phyloP scores from a whole-genome alignment of 2,329 filamentous ascomycete genomes.

The Metarhizium humberi region DNA sequence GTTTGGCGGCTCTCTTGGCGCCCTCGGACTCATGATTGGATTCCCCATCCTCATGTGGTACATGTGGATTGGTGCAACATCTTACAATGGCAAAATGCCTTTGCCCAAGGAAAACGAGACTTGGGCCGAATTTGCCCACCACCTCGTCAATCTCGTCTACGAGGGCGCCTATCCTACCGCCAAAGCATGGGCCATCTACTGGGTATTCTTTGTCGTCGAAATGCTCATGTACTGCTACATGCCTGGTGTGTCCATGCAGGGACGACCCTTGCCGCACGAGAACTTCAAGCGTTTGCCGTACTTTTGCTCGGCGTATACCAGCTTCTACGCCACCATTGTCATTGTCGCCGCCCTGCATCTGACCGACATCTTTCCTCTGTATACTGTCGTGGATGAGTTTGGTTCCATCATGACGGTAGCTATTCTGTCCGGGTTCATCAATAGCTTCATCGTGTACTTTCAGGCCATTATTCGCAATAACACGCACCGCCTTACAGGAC shows the following conservation, averaged over 20 bases:
- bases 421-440: constrained; percentile 78
- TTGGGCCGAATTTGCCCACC: constrained; percentile 57
- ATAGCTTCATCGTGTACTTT: constrained; percentile 73
- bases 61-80: constrained; percentile 93
- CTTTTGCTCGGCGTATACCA: constrained; percentile 82
- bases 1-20: constrained; percentile 76
- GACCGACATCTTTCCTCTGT: constrained; percentile 74
- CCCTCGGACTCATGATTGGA: constrained; percentile 76
- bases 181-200: constrained; percentile 86
- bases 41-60: constrained; percentile 95
- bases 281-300: constrained; percentile 80
- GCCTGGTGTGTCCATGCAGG: constrained; percentile 77
- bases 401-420: constrained; percentile 85
- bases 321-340: constrained; percentile 76
- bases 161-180: constrained; percentile 72
- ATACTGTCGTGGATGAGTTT: constrained; percentile 90
- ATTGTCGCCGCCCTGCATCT: constrained; percentile 63
- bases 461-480: constrained; percentile 71
- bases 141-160: constrained; percentile 64
- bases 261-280: constrained; percentile 74
- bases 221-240: constrained; percentile 71
- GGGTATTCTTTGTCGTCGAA: constrained; percentile 81
- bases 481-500: constrained; percentile 83
- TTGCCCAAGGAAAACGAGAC: constrained; percentile 55
- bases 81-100: constrained; percentile 79